These are phyloP conservation scores for Ceratocystis lukuohia DNA, from an alignment of 2,329 filamentous ascomycete genomes.

Conservation along the genomic window DNA sequence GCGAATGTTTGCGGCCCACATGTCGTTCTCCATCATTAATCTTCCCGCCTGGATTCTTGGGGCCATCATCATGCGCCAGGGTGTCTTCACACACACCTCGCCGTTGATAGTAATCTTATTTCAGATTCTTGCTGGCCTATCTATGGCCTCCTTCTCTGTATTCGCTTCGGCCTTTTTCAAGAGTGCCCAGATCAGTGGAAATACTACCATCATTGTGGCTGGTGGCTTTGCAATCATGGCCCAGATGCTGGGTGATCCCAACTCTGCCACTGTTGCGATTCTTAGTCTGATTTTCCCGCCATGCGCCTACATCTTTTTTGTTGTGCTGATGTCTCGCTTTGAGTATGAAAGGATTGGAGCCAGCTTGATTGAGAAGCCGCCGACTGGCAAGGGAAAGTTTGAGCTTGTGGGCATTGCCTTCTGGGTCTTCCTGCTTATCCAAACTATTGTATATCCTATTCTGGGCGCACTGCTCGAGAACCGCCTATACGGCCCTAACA, in stretches of 20 bases:
- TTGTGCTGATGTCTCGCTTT: conserved; percentile 61
- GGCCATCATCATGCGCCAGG: conserved; percentile 47
- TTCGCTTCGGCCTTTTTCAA: conserved; percentile 74
- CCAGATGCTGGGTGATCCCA: conserved; percentile 54
- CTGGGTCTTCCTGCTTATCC: conserved; percentile 63
- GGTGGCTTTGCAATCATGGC: conserved; percentile 70
- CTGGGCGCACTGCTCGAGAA: conserved; percentile 64
- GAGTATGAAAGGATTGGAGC: conserved; percentile 49
- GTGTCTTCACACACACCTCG: conserved; percentile 53
- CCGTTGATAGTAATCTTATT: conserved; percentile 56
- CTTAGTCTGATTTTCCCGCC: conserved; percentile 70
- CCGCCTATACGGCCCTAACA: conserved; percentile 60
- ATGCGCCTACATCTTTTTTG: conserved; percentile 77
- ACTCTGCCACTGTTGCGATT: conserved; percentile 50
- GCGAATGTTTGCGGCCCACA: conserved; percentile 63
- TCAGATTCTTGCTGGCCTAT: conserved; percentile 62
- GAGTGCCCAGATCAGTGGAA: conserved; percentile 77
- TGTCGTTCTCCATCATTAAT: conserved; percentile 70
- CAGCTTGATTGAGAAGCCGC: conserved; percentile 48
- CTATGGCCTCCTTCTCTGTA: conserved; percentile 67
- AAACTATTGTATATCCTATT: conserved; percentile 65
- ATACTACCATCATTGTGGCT: conserved; percentile 57
- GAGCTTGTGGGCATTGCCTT: conserved; percentile 57
- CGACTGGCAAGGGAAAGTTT: conserved; percentile 47
- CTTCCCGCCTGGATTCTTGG: conserved; percentile 71